Percentiles rank a stretch among this genome's conserved stretches.
Evolutionary conservation across 2,329 filamentous ascomycete species (phyloP).

Genomic region (Exophiala oligosperma): DNA sequence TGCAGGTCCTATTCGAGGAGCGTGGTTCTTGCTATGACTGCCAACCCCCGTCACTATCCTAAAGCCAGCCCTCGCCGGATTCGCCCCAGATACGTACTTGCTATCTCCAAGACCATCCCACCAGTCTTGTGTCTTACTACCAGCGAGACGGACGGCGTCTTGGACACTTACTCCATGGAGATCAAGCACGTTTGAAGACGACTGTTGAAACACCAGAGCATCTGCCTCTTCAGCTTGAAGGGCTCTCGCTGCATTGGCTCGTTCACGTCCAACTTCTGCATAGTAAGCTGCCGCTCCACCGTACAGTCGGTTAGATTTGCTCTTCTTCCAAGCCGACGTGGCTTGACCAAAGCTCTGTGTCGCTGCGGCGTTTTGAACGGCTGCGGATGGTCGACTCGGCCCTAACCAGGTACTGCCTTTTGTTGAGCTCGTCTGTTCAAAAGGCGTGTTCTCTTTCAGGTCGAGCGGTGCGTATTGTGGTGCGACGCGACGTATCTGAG

Average conservation of each 20-base stretch:
- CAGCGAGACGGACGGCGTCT: slow-evolving; percentile 77
- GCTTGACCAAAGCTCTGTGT: slow-evolving; percentile 59
- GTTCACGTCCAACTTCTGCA: slow-evolving; percentile 66
- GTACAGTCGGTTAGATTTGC: slow-evolving; percentile 71
- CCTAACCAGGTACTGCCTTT: slow-evolving; percentile 2
- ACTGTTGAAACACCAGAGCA: slow-evolving; percentile 66
- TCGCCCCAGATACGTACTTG: slow-evolving; percentile 49
- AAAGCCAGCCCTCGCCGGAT: slow-evolving; percentile 57
- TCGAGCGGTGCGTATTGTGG: slow-evolving; percentile 46
- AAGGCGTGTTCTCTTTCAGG: slow-evolving; percentile 25
- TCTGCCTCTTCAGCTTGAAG: slow-evolving; percentile 70
- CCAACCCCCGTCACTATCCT: slow-evolving; percentile 81
- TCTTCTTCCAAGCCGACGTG: slow-evolving; percentile 57
- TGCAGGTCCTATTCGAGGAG: slow-evolving; percentile 72
- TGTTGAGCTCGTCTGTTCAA: slow-evolving; percentile 15
- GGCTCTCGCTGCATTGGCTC: slow-evolving; percentile 57
- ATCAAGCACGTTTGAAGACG: slow-evolving; percentile 63
- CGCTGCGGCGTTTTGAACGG: slow-evolving; percentile 48
- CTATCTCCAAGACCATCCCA: slow-evolving; percentile 72
- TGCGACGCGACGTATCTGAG: slow-evolving; percentile 35
- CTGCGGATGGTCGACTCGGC: slow-evolving; percentile 40
- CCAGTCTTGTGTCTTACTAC: slow-evolving; percentile 68
- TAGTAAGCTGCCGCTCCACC: slow-evolving; percentile 76
- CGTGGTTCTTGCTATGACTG: slow-evolving; percentile 73
- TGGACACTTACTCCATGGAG: slow-evolving; percentile 80